These are phyloP conservation scores for Hymenotorrendiella dingleyae DNA, from an alignment of 2,329 filamentous ascomycete genomes.

Conservation along the genomic window DNA sequence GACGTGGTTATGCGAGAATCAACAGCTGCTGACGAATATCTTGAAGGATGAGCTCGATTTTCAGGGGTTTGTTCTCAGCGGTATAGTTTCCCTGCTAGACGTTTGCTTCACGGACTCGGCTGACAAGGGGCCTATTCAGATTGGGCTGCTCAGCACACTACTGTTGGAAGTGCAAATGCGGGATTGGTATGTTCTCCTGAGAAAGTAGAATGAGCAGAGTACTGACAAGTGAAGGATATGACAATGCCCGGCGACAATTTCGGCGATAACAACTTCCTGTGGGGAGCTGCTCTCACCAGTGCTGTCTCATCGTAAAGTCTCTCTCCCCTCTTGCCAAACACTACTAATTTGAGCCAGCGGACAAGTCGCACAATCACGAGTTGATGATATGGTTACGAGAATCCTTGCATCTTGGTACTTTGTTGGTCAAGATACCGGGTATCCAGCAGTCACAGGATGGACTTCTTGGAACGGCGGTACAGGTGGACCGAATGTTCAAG, in stretches of 20 bases:
- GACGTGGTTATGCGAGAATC: slow-evolving; percentile 62
- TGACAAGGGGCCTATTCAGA: slow-evolving; percentile 36
- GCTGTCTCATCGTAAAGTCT: slow-evolving; percentile 39
- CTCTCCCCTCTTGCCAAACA: slow-evolving; percentile 9
- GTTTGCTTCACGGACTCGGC: too few relatives aligned
- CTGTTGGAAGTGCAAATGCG: slow-evolving; percentile 56
- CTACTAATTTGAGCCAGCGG: slow-evolving; percentile 36
- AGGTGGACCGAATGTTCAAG: slow-evolving; percentile 42
- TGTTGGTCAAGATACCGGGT: slow-evolving; percentile 40
- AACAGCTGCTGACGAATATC: slow-evolving; percentile 52
- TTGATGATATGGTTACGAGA: slow-evolving; percentile 62
- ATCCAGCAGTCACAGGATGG: slow-evolving; percentile 48
- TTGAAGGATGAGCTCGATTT: slow-evolving; percentile 72
- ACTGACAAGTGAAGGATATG: slow-evolving; percentile 49
- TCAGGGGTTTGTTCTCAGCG: slow-evolving; percentile 58
- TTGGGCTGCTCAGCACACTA: slow-evolving; percentile 73
- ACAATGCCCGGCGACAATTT: slow-evolving; percentile 68
- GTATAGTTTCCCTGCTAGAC: slow-evolving; percentile 12
- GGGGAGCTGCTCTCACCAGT: slow-evolving; percentile 47
- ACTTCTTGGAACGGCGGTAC: slow-evolving; percentile 32
- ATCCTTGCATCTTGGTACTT: slow-evolving; percentile 60
- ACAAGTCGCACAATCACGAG: slow-evolving; percentile 49
- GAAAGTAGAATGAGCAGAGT: not conserved
- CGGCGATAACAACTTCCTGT: slow-evolving; percentile 44
- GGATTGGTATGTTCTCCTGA: slow-evolving; percentile 46